Base-by-base conservation (phyloP, 148 eudicot species). In the Diospyros lotus region DNA sequence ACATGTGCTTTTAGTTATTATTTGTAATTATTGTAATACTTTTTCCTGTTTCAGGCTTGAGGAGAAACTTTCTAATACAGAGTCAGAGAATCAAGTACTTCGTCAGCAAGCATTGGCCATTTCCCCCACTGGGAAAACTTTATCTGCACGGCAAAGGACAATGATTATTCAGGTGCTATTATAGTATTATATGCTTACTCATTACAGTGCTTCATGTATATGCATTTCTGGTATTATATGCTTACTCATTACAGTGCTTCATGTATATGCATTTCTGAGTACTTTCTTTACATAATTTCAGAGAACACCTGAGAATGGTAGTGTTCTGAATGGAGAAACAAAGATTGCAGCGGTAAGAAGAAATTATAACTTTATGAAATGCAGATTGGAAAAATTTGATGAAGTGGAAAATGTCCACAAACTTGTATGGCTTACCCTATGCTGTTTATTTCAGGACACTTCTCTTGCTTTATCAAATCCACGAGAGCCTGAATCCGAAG, bases 91-190 rank as follows among this genome's bases (percentile, higher is more conserved):
- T 84, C 97, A 93, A 87, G 87, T 86, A 18, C 94, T 96, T 80
- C 99, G 99, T 79, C 99, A 96, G 80, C 97, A 93, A 85, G 98
- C 99, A 68, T 77, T 93, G 76, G 84, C 99, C 59, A 88, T 96
- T 95, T 89, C 98, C 50, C 98, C 98, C 54, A 84, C 93, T 50
- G 86, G 87, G 70, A 91, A 86, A 77, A 61, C 89, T 59, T 63
- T 87, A 63, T 89, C 97, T 72, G 80, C 84, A 41, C 88, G 98
- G 38, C 91, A 98, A 64, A 93, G 79, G 84, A 86, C 90, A 58
- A 83, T 87, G 81, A 90, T 83, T 77, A 15, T 88, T 77, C 93
- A 76, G 90, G 99, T 91, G 76, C 56, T 54, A 46, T 62, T 50
- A 54, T 42, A 63, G 54, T 58, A 12, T 52, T 66, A 5, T 11